phyloP scores from a whole-genome alignment of 2,329 filamentous ascomycete genomes.

The Hypoxylon sp. region DNA sequence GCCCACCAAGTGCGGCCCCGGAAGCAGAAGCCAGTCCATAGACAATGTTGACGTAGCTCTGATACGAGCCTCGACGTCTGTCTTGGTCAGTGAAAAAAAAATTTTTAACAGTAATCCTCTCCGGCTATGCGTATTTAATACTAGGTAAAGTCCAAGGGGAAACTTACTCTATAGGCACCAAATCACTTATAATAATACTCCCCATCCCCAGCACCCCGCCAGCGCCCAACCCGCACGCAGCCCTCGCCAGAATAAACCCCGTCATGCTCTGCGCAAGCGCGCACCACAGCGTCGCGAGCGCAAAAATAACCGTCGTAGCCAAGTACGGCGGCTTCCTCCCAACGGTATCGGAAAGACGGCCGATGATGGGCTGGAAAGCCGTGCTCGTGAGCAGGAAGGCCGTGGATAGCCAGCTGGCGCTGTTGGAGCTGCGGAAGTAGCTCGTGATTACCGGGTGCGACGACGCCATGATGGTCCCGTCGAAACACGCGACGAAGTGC shows the following conservation, averaged over 20 bases:
- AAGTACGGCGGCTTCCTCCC: constrained; percentile 79
- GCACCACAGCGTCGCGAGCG: constrained; percentile 77
- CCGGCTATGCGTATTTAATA: no score
- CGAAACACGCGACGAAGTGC: constrained; percentile 76
- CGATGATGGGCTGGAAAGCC: constrained; percentile 81
- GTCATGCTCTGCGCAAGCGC: constrained; percentile 76
- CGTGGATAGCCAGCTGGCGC: constrained; percentile 86
- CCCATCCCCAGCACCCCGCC: constrained; percentile 79
- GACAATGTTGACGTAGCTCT: constrained; percentile 77
- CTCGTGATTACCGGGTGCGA: constrained; percentile 86
- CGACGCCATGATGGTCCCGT: constrained; percentile 85
- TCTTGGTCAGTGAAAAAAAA: constrained; percentile 20
- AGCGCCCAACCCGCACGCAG: constrained; percentile 80
- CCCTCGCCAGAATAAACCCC: constrained; percentile 79
- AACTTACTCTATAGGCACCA: constrained; percentile 78
- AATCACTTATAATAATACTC: constrained; percentile 79
- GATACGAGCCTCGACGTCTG: constrained; percentile 75
- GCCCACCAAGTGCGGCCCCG: constrained; percentile 78
- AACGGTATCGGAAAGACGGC: constrained; percentile 80
- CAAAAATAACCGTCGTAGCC: constrained; percentile 73
- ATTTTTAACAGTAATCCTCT: not conserved
- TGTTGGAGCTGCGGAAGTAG: constrained; percentile 82
- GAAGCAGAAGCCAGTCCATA: constrained; percentile 72
- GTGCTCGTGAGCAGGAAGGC: constrained; percentile 84
- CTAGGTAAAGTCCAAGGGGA: not conserved